Percentiles rank a stretch among this genome's conserved stretches.
phyloP scores from a whole-genome alignment of 257 asterid genomes.

The Nicotiana otophora region DNA sequence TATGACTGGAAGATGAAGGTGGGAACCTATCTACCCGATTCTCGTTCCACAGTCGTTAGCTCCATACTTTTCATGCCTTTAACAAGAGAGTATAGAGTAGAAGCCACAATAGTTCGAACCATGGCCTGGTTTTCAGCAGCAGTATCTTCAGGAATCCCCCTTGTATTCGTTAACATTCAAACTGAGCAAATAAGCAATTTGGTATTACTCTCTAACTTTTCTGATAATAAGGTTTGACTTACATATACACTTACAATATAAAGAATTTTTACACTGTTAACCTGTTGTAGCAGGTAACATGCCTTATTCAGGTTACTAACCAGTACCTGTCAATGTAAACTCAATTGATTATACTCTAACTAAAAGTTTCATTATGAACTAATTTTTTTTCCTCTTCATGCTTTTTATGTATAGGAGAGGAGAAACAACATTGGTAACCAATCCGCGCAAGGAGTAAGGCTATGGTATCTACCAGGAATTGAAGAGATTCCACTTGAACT shows the following conservation, averaged over 20 bases:
- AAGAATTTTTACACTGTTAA: neutral
- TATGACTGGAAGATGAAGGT: conserved; percentile 47
- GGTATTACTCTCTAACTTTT: conserved; percentile 16
- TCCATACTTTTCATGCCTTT: conserved; percentile 48
- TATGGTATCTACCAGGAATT: conserved; percentile 49
- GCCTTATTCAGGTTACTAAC: no score
- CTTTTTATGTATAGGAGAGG: conserved; percentile 20
- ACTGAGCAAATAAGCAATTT: conserved; percentile 39
- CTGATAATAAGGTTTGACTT: neutral
- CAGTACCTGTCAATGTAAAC: neutral
- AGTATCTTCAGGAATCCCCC: conserved; percentile 45
- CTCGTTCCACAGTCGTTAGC: conserved; percentile 31
- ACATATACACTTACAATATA: neutral
- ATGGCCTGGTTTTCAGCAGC: conserved; percentile 65
- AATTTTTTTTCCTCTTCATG: neutral
- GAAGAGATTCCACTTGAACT: conserved; percentile 31
- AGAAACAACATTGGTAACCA: conserved; percentile 14
- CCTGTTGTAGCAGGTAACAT: no score
- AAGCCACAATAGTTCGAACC: conserved; percentile 33
- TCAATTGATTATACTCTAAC: neutral
- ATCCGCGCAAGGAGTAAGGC: conserved; percentile 31
- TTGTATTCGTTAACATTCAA: conserved; percentile 40
- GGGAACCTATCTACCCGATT: conserved; percentile 38
- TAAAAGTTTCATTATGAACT: neutral
- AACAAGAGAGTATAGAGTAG: conserved; percentile 24